phyloP scores from a whole-genome alignment of 2,329 filamentous ascomycete species.

The Torrubiella hemipterigena region DNA sequence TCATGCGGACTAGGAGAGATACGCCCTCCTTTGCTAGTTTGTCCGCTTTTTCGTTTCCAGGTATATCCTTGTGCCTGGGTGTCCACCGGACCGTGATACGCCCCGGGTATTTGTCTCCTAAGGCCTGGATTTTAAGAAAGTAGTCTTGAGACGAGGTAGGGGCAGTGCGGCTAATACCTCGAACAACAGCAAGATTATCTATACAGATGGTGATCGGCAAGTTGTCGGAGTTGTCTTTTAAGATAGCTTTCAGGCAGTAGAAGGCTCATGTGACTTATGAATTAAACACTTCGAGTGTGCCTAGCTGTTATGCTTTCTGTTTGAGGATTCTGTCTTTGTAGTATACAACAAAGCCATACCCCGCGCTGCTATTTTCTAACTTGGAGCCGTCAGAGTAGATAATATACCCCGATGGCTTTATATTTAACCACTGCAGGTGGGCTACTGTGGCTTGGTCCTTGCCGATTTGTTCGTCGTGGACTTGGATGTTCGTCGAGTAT shows the following conservation, averaged over 20 bases:
- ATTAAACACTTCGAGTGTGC: conserved; percentile 3
- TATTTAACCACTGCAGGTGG: background rate
- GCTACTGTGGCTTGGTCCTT: background rate
- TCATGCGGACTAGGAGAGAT: too few relatives aligned
- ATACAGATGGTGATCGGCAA: conserved; percentile 3
- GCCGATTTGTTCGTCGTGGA: background rate
- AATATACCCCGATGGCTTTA: background rate
- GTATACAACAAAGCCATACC: conserved; percentile 1
- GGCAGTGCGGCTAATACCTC: conserved; percentile 1
- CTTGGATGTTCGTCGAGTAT: background rate
- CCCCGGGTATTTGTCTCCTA: background rate
- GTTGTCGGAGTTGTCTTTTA: background rate
- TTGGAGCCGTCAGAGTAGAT: conserved; percentile 1
- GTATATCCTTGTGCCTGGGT: conserved; percentile 1
- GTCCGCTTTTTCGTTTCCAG: conserved; percentile 4
- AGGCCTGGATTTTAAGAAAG: conserved; percentile 2
- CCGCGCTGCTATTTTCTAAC: background rate
- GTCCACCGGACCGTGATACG: conserved; percentile 2
- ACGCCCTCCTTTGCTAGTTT: conserved; percentile 4
- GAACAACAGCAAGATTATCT: conserved; percentile 4
- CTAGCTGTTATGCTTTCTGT: conserved; percentile 1
- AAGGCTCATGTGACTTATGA: conserved; percentile 2
- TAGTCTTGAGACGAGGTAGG: conserved; percentile 1
- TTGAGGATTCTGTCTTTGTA: background rate
- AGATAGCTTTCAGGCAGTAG: background rate